Evolutionary conservation across 371 early-diverging fungal genomes (phyloP), one percentile per base, ranked within the genome.

Genomic region (Actinomortierella wolfii): DNA sequence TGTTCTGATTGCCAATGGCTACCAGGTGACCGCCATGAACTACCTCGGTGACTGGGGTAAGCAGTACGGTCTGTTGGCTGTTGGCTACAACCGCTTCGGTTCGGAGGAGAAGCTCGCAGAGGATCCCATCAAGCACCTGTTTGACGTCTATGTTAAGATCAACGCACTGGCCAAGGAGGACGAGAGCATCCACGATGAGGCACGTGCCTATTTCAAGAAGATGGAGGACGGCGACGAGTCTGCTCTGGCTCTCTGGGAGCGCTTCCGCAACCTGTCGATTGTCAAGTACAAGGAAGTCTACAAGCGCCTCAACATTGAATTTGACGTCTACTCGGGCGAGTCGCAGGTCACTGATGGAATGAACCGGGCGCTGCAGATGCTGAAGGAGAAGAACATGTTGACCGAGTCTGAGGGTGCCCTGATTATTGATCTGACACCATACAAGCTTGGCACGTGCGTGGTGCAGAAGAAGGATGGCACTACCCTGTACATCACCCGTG

Each of bases 11-110:
- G 93, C 93, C 23, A 86, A 91, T 71, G 99, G 99, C 9, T 96
- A 93, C 79, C 84, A 90, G 15, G 89, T 91, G 2, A 78, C 92
- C 44, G 85, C 93, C 20, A 94, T 99, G 76, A 99, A 99, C 83
- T 99, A 99, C 81, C 85, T 99, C 28, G 99, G 99, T 41, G 99
- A 99, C 81, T 99, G 99, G 99, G 99, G 99, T 51, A 99, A 99
- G 76, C 99, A 99, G 79, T 99, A 97, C 81, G 99, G 96, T 29
- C 80, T 99, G 53, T 82, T 99, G 64, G 97, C 98, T 14, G 86
- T 99, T 41, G 99, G 99, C 18, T 99, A 84, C 76, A 81, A 89
- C 51, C 88, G 89, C 62, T 93, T 89, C 71, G 98, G 98, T 21
- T 80, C 83, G 61, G 92, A 95, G 67, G 84, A 86, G 51, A 70